Conservation (phyloP, 2,329 filamentous ascomycete genomes). For the Coleophoma eucalyptorum region DNA sequence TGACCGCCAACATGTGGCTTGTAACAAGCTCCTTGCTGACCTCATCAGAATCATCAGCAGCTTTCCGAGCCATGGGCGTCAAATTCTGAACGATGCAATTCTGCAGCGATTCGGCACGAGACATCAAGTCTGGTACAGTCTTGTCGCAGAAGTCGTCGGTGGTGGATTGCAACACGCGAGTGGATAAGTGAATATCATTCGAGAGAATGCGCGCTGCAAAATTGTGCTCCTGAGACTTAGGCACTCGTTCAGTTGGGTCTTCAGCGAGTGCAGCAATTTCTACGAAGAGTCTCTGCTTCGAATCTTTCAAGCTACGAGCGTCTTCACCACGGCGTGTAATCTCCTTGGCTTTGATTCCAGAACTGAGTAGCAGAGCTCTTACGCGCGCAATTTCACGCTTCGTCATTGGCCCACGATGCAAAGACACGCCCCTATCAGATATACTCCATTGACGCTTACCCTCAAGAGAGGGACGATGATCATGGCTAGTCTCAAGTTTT, state of each 20-base stretch:
- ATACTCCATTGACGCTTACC: conserved; percentile 46
- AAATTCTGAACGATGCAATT: conserved; percentile 38
- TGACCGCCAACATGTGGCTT: conserved; percentile 74
- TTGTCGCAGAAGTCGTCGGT: conserved; percentile 55
- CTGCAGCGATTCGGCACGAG: conserved; percentile 35
- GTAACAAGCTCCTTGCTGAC: conserved; percentile 73
- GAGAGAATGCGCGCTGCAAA: conserved; percentile 49
- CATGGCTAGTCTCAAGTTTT: conserved; percentile 28
- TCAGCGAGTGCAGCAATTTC: conserved; percentile 19
- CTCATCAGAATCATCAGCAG: conserved; percentile 76
- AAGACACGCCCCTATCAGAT: conserved; percentile 35
- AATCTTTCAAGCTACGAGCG: conserved; percentile 15
- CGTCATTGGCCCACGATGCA: conserved; percentile 42
- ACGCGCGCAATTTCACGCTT: conserved; percentile 79
- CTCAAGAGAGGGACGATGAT: conserved; percentile 15
- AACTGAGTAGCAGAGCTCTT: conserved; percentile 71
- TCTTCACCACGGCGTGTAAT: conserved; percentile 60
- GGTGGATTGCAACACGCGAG: conserved; percentile 46
- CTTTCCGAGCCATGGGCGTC: conserved; percentile 57
- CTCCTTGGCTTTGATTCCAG: conserved; percentile 86
- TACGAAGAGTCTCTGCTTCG: conserved; percentile 11
- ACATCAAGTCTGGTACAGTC: conserved; percentile 47
- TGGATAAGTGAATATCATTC: conserved; percentile 40
- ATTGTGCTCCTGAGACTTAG: conserved; percentile 31
- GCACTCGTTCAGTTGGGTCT: conserved; percentile 10